A percentile compares a stretch with the other conserved stretches of the same genome.
Evolutionary conservation across 2,329 filamentous ascomycete species (phyloP).

Genomic region (Aspergillus amoenus): DNA sequence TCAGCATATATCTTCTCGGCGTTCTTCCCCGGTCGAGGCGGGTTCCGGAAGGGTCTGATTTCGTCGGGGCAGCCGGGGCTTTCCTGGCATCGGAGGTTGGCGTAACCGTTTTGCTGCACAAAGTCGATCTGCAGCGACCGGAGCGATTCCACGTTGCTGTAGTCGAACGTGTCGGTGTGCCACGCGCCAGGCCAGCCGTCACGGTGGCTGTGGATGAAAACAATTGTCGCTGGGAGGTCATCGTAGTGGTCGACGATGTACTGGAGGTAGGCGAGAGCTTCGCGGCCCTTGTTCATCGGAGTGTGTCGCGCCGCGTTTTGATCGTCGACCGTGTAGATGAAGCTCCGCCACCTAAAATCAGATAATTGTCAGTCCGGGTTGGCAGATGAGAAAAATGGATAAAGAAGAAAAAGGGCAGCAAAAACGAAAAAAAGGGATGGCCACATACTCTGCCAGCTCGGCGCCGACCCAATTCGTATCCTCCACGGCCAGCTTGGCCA

Average conservation of each 20-base stretch:
- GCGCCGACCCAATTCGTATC: slow-evolving; percentile 48
- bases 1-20: slow-evolving; percentile 33
- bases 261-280: slow-evolving; percentile 47
- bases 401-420: no score
- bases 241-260: slow-evolving; percentile 49
- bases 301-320: slow-evolving; percentile 29
- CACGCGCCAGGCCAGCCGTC: slow-evolving; percentile 45
- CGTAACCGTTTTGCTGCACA: slow-evolving; percentile 54
- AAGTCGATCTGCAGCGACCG: slow-evolving; percentile 50
- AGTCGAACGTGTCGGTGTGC: slow-evolving; percentile 59
- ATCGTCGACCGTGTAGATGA: slow-evolving; percentile 46
- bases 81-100: slow-evolving; percentile 56
- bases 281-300: slow-evolving; percentile 45
- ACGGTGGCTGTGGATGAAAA: slow-evolving; percentile 60
- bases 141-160: slow-evolving; percentile 55
- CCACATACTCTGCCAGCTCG: slow-evolving; percentile 42
- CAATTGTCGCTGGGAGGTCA: slow-evolving; percentile 49
- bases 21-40: slow-evolving; percentile 24
- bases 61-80: slow-evolving; percentile 36
- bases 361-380: background rate
- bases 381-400: background rate
- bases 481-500: slow-evolving; percentile 44
- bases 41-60: slow-evolving; percentile 29
- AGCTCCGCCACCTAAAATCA: slow-evolving; percentile 42
- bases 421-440: no score